Evolutionary conservation across 768 basidiomycete genomes (phyloP).

Genomic region (Auriculariales sp.): DNA sequence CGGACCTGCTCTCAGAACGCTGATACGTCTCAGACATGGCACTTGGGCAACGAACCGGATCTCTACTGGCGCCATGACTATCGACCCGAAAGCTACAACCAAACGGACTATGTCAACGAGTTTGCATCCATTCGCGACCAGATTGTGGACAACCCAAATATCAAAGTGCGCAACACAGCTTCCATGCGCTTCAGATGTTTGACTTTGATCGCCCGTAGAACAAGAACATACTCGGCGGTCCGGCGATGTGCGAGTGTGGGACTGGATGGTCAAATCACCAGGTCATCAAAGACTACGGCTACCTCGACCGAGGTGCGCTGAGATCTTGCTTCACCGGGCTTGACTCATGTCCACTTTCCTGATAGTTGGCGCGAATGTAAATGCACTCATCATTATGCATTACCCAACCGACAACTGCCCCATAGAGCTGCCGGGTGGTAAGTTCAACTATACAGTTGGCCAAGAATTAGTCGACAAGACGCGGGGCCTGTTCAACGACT

Average conservation of each 20-base stretch:
- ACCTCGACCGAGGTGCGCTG: background rate
- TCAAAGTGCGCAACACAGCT: slow-evolving; percentile 13
- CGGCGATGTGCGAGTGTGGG: slow-evolving; percentile 37
- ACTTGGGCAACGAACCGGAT: background rate
- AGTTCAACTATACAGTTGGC: no score
- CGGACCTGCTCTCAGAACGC: background rate
- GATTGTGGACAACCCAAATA: slow-evolving; percentile 23
- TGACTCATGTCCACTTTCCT: background rate
- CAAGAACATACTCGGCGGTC: slow-evolving; percentile 42
- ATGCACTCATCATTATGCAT: slow-evolving; percentile 23
- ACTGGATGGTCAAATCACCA: slow-evolving; percentile 33
- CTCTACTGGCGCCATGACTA: background rate
- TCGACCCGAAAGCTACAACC: slow-evolving; percentile 7
- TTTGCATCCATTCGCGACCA: slow-evolving; percentile 33
- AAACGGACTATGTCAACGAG: slow-evolving; percentile 34
- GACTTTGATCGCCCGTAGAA: no score
- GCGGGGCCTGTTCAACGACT: no score
- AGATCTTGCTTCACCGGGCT: background rate
- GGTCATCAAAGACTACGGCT: background rate
- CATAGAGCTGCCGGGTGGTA: no score
- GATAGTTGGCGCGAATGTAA: slow-evolving; percentile 14
- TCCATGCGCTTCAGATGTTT: no score
- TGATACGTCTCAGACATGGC: background rate
- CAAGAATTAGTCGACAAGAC: no score
- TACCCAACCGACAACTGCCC: no score